Conservation (phyloP, 331 rosid species). For the Arachis monticola region DNA sequence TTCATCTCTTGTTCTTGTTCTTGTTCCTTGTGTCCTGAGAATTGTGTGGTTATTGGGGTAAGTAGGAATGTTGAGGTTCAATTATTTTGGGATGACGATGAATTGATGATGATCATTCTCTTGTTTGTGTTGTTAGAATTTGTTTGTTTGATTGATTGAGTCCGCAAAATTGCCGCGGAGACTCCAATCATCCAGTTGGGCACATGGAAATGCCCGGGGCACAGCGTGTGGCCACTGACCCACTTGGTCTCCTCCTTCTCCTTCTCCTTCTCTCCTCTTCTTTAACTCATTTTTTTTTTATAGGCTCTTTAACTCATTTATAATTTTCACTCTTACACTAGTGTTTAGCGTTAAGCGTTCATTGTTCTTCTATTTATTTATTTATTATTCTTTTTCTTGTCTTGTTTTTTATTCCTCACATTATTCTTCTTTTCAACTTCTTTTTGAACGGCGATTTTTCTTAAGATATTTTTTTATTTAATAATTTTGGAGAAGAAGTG, state of each 20-base stretch:
- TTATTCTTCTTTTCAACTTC: not conserved
- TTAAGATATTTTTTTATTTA: too few species aligned
- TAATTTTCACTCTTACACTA: not conserved
- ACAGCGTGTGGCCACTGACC: slow-evolving; percentile 73
- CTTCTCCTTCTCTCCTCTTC: not conserved
- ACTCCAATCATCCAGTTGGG: slow-evolving; percentile 60
- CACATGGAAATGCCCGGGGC: slow-evolving; percentile 85
- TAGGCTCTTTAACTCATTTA: not conserved
- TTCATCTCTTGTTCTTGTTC: slow-evolving; percentile 46
- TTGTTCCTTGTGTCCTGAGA: not conserved
- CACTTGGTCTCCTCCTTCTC: slow-evolving; percentile 56
- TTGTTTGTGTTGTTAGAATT: not conserved
- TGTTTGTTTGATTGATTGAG: not conserved
- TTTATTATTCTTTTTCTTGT: not conserved
- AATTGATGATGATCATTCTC: not conserved
- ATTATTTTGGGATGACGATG: slow-evolving; percentile 1
- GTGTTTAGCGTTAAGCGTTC: not conserved
- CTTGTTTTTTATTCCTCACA: not conserved
- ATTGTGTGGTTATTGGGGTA: not conserved
- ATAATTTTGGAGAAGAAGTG: too few species aligned
- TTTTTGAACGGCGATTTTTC: too few species aligned
- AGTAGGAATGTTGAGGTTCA: not conserved
- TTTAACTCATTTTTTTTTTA: not conserved
- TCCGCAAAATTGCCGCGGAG: slow-evolving; percentile 43
- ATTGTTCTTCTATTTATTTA: not conserved